A percentile compares a stretch with the other conserved stretches of the same genome.
phyloP scores from a whole-genome alignment of 148 eudicot species.

The Rhododendron vialii region DNA sequence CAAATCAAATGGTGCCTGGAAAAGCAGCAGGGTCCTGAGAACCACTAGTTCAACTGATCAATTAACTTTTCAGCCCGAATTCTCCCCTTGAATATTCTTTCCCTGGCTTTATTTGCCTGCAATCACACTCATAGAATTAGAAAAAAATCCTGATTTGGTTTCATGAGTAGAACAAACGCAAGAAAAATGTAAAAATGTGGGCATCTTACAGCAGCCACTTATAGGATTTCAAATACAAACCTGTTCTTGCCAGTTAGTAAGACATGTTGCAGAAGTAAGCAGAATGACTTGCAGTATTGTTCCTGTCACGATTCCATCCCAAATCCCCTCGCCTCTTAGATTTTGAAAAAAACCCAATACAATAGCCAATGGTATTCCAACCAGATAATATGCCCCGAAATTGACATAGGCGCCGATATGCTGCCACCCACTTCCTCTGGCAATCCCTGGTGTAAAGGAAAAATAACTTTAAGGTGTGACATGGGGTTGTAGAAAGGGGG shows the following conservation, averaged over 20 bases:
- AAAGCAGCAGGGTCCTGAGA: background rate
- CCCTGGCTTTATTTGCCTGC: constrained; percentile 14
- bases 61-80: background rate
- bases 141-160: background rate
- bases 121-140: background rate
- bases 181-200: too few relatives aligned
- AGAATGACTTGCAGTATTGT: constrained; percentile 15
- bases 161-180: too few relatives aligned
- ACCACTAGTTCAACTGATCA: background rate
- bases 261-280: constrained; percentile 10
- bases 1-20: background rate
- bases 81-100: constrained; percentile 13
- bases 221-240: background rate
- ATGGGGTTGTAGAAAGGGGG: background rate
- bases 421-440: constrained; percentile 48
- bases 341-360: constrained; percentile 23
- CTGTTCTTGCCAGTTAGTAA: constrained; percentile 33
- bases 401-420: constrained; percentile 32
- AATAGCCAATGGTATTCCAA: constrained; percentile 30
- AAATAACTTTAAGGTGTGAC: background rate
- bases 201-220: too few relatives aligned
- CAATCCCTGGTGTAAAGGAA: constrained; percentile 25
- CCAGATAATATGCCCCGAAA: constrained; percentile 39
- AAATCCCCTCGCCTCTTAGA: constrained; percentile 33
- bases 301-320: constrained; percentile 13